Conservation (phyloP, 257 asterid species). For the Fraxinus quadrangulata region DNA sequence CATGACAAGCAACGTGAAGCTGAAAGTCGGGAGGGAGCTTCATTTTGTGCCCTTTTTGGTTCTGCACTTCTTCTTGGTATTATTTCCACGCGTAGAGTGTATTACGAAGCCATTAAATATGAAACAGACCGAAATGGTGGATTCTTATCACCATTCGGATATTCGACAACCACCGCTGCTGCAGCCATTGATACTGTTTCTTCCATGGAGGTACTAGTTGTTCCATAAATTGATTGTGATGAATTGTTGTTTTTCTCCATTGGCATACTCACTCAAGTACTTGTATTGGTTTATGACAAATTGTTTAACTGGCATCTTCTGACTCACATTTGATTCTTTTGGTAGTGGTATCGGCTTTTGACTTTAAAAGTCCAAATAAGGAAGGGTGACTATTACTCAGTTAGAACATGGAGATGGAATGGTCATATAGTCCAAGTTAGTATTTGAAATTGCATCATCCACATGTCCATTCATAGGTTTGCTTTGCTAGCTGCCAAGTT, state of each 20-base stretch:
- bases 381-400: slow-evolving; percentile 34
- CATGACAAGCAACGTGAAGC: slow-evolving; percentile 67
- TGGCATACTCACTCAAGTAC: slow-evolving; percentile 21
- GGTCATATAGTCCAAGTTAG: slow-evolving; percentile 79
- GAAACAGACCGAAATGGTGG: slow-evolving; percentile 91
- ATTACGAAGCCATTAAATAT: slow-evolving; percentile 73
- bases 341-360: slow-evolving; percentile 88
- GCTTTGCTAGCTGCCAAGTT: background rate
- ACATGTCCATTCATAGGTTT: background rate
- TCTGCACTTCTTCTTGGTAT: slow-evolving; percentile 78
- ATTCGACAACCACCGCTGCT: slow-evolving; percentile 60
- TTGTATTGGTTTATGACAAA: slow-evolving; percentile 13
- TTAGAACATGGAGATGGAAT: slow-evolving; percentile 88
- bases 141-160: slow-evolving; percentile 86
- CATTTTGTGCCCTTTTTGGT: slow-evolving; percentile 80
- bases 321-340: slow-evolving; percentile 26
- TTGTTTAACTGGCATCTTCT: slow-evolving; percentile 28
- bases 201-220: slow-evolving; percentile 70
- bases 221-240: slow-evolving; percentile 23
- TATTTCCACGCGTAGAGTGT: slow-evolving; percentile 76
- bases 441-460: slow-evolving; percentile 19
- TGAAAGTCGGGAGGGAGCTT: slow-evolving; percentile 87
- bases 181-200: slow-evolving; percentile 69
- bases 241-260: slow-evolving; percentile 17
- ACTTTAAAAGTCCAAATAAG: slow-evolving; percentile 50